Conservation (phyloP, 2,329 filamentous ascomycete species). For the Arthrobotrys pseudoclavata region DNA sequence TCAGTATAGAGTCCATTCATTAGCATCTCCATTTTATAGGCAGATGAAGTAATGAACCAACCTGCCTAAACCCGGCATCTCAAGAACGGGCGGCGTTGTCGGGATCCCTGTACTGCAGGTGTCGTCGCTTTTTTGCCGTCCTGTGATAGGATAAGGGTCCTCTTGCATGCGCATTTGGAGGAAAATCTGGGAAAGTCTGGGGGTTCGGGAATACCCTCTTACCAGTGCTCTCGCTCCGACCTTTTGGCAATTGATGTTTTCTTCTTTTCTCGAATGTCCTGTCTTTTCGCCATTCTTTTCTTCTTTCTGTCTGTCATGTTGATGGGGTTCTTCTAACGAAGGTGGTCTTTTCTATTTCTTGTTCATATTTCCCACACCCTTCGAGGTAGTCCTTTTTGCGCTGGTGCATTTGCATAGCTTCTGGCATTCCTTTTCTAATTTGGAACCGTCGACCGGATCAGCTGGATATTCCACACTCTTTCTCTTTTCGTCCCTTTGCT, state of each 20-base stretch:
- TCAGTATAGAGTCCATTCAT: neutral
- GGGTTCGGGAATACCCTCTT: conserved; percentile 22
- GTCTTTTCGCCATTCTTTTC: conserved; percentile 2
- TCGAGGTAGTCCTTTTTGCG: conserved; percentile 23
- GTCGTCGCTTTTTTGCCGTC: conserved; percentile 33
- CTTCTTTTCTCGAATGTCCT: neutral
- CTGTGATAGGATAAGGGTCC: conserved; percentile 30
- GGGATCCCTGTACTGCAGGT: conserved; percentile 35
- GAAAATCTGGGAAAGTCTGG: conserved; percentile 8
- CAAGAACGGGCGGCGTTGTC: conserved; percentile 18
- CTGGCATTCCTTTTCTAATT: conserved; percentile 38
- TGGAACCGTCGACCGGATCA: conserved; percentile 10
- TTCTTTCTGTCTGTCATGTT: neutral
- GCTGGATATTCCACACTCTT: neutral
- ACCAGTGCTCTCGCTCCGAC: conserved; percentile 8
- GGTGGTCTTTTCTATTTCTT: conserved; percentile 34
- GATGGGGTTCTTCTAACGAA: neutral
- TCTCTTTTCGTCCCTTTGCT: neutral
- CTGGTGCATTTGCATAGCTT: conserved; percentile 16
- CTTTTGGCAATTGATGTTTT: neutral
- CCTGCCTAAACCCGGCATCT: conserved; percentile 28
- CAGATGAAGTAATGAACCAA: conserved; percentile 27
- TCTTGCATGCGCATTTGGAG: neutral
- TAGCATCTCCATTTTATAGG: conserved; percentile 22
- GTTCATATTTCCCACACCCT: conserved; percentile 36